Evolutionary conservation across 106 monocot species (phyloP).

Genomic region (Platanthera guangdongensis): DNA sequence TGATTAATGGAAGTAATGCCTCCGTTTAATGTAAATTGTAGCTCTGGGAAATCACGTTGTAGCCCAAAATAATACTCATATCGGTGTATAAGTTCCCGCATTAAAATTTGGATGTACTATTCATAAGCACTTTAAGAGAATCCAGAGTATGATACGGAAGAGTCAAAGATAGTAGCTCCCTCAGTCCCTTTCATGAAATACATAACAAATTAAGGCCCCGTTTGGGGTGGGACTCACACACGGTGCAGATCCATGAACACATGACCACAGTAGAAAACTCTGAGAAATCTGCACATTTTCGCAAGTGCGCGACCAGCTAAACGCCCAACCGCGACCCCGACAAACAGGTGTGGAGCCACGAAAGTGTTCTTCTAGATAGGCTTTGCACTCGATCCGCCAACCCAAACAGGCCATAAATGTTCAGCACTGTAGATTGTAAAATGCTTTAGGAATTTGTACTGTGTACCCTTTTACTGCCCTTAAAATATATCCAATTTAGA

Average conservation of each 20-base stretch:
- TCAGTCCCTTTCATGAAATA: background rate
- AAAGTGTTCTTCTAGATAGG: no score
- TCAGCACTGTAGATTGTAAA: background rate
- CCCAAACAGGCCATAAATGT: no score
- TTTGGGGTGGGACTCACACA: no score
- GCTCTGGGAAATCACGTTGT: slow-evolving; percentile 85
- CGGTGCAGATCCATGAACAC: no score
- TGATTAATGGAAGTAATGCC: slow-evolving; percentile 77
- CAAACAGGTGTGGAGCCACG: no score
- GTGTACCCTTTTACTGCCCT: background rate
- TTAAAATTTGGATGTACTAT: background rate
- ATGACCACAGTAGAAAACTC: no score
- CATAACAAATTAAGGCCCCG: background rate
- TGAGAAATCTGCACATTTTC: no score
- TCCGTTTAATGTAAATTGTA: slow-evolving; percentile 89
- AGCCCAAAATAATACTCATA: slow-evolving; percentile 93
- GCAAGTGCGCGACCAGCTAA: no score
- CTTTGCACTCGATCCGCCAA: no score
- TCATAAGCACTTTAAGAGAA: background rate
- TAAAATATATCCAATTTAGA: background rate
- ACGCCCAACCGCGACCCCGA: no score
- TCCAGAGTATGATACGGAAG: background rate
- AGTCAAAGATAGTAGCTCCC: background rate
- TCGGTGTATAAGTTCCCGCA: slow-evolving; percentile 25
- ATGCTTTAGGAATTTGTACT: no score